Evolutionary conservation across 129 eudicot genomes (phyloP).

Genomic region (Flaveria trinervia): DNA sequence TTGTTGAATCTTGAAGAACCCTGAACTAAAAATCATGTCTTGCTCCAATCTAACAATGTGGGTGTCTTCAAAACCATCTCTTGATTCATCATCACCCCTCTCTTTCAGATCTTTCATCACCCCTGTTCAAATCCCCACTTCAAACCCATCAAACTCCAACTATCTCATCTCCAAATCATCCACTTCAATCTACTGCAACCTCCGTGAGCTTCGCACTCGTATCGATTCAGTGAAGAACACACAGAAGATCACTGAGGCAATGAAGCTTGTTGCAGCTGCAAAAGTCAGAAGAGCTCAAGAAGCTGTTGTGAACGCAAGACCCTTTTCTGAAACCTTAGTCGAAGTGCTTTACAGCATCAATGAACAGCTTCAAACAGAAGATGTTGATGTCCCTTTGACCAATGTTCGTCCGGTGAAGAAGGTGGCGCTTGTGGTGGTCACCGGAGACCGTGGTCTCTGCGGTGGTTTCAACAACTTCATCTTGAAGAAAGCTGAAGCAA

Average conservation of each 20-base stretch:
- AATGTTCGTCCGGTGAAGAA: constrained; percentile 58
- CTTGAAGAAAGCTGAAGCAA: constrained; percentile 50
- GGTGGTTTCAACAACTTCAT: constrained; percentile 57
- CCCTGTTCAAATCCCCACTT: constrained; percentile 32
- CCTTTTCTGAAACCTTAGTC: constrained; percentile 61
- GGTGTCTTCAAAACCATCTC: constrained; percentile 45
- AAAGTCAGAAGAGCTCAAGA: constrained; percentile 71
- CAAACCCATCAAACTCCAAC: constrained; percentile 29
- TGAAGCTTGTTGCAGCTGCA: constrained; percentile 76
- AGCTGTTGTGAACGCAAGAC: constrained; percentile 64
- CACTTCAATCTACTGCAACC: constrained; percentile 42
- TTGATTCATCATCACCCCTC: constrained; percentile 39
- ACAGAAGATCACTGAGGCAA: constrained; percentile 66
- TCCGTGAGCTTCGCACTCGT: constrained; percentile 50
- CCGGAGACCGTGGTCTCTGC: constrained; percentile 71
- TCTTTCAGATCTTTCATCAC: constrained; percentile 33
- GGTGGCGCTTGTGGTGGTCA: constrained; percentile 62
- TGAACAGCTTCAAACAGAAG: constrained; percentile 53
- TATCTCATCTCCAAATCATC: constrained; percentile 26
- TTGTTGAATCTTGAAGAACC: constrained; percentile 35
- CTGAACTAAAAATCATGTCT: constrained; percentile 32
- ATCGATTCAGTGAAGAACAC: constrained; percentile 60
- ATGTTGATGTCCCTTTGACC: constrained; percentile 61
- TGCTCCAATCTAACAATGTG: constrained; percentile 44
- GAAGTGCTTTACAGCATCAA: constrained; percentile 59